Percentiles rank a stretch among this genome's conserved stretches.
These are phyloP conservation scores for Candida odintsovae DNA, from an alignment of 805 yeast species.

Conservation along the genomic window DNA sequence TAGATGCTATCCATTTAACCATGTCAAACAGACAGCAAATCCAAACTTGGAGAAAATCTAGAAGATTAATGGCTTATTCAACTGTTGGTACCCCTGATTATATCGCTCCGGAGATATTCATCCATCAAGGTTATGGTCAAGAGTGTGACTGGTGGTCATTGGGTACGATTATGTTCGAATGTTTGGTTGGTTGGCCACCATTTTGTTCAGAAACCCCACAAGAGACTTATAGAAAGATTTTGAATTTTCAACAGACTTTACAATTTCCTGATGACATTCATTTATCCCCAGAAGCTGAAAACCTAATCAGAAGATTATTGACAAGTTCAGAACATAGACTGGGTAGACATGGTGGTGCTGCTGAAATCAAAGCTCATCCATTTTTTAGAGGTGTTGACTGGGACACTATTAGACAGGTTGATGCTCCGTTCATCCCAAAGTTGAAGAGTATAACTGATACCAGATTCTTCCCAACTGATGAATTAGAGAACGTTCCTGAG, in stretches of 20 bases:
- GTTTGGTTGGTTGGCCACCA: constrained; percentile 96
- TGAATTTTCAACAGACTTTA: constrained; percentile 84
- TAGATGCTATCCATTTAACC: constrained; percentile 91
- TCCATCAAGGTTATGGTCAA: constrained; percentile 85
- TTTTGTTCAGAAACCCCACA: constrained; percentile 90
- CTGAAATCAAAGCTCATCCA: constrained; percentile 66
- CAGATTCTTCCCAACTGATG: constrained; percentile 96
- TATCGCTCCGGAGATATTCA: constrained; percentile 93
- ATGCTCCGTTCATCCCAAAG: constrained; percentile 95
- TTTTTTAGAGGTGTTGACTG: constrained; percentile 88
- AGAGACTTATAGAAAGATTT: constrained; percentile 89
- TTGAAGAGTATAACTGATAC: constrained; percentile 92
- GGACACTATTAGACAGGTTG: constrained; percentile 59
- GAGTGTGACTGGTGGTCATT: constrained; percentile 98
- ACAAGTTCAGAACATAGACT: constrained; percentile 80
- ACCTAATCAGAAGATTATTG: constrained; percentile 81
- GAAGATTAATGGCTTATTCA: constrained; percentile 85
- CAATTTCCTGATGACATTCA: constrained; percentile 83
- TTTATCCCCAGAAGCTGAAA: constrained; percentile 86
- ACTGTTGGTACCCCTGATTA: constrained; percentile 99
- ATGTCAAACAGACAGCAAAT: constrained; percentile 89
- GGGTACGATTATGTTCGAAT: constrained; percentile 95
- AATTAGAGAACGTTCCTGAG: constrained; percentile 90
- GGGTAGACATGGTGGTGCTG: constrained; percentile 53
- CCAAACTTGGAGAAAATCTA: constrained; percentile 65